These are phyloP conservation scores for Fusarium keratoplasticum DNA, from an alignment of 2,329 filamentous ascomycete species.

Conservation along the genomic window DNA sequence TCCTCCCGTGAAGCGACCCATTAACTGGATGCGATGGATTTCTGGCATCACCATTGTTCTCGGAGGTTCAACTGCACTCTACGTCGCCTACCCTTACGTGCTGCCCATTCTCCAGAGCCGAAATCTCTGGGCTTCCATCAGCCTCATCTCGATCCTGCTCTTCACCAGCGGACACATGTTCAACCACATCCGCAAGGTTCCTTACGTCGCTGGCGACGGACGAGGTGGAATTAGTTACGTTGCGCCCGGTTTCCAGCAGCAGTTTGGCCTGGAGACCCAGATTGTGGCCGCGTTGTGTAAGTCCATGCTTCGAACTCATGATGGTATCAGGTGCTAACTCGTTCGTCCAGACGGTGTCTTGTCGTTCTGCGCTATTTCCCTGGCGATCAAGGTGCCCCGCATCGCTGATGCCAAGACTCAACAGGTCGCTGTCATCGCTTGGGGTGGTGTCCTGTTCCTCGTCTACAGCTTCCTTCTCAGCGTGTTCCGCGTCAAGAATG, in stretches of 20 bases:
- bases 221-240: slow-evolving; percentile 91
- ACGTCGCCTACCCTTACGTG: slow-evolving; percentile 81
- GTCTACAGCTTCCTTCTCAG: slow-evolving; percentile 96
- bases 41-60: slow-evolving; percentile 75
- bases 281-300: slow-evolving; percentile 94
- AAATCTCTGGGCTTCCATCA: slow-evolving; percentile 93
- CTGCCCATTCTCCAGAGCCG: slow-evolving; percentile 87
- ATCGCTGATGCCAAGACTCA: slow-evolving; percentile 82
- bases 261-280: slow-evolving; percentile 94
- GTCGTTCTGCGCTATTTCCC: slow-evolving; percentile 89
- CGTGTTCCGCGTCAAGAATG: slow-evolving; percentile 94
- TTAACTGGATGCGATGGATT: slow-evolving; percentile 86
- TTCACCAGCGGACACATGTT: slow-evolving; percentile 99
- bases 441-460: slow-evolving; percentile 80
- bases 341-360: slow-evolving; percentile 69
- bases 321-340: not conserved
- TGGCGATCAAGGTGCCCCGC: slow-evolving; percentile 92
- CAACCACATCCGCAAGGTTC: slow-evolving; percentile 96
- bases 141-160: slow-evolving; percentile 87
- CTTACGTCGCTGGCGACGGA: slow-evolving; percentile 88
- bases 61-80: slow-evolving; percentile 74
- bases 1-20: slow-evolving; percentile 81
- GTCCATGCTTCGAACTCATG: slow-evolving; percentile 45
- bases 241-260: slow-evolving; percentile 90
- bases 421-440: slow-evolving; percentile 83